A percentile compares a stretch with the other conserved stretches of the same genome.
These are phyloP conservation scores for Miamiensis avidus DNA, from an alignment of 169 alveolate genomes.

Conservation along the genomic window DNA sequence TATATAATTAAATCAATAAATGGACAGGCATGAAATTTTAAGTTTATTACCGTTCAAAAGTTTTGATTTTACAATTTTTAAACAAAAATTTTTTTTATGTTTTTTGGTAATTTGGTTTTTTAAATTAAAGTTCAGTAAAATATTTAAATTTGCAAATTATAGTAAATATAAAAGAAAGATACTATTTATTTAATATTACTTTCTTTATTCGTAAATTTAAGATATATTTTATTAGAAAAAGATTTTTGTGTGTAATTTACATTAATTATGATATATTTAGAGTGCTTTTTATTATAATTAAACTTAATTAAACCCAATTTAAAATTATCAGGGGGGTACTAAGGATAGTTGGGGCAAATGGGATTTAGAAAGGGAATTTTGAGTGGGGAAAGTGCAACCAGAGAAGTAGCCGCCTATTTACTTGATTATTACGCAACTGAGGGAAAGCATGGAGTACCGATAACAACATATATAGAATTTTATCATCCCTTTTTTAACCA, in stretches of 20 bases:
- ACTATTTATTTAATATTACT: too few species aligned
- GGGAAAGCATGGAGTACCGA: slow-evolving; percentile 94
- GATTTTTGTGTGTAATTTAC: too few species aligned
- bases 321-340: slow-evolving; percentile 94
- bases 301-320: not conserved
- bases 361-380: slow-evolving; percentile 95
- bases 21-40: not conserved
- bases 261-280: too few species aligned
- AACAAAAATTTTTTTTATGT: too few species aligned
- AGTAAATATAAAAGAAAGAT: too few species aligned
- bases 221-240: too few species aligned
- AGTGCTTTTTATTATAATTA: too few species aligned
- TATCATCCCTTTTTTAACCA: slow-evolving; percentile 93
- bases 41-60: not conserved
- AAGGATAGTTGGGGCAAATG: slow-evolving; percentile 92
- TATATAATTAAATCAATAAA: not conserved
- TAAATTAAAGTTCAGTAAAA: too few species aligned
- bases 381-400: slow-evolving; percentile 98
- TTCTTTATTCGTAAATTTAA: too few species aligned
- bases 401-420: slow-evolving; percentile 99
- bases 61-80: too few species aligned
- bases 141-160: too few species aligned
- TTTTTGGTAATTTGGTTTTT: too few species aligned
- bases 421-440: slow-evolving; percentile 83
- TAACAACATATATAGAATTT: slow-evolving; percentile 97